Evolutionary conservation across 495 filamentous ascomycete genomes (phyloP), one percentile per base, ranked within the genome.

Genomic region (Penicillium cinerascens): DNA sequence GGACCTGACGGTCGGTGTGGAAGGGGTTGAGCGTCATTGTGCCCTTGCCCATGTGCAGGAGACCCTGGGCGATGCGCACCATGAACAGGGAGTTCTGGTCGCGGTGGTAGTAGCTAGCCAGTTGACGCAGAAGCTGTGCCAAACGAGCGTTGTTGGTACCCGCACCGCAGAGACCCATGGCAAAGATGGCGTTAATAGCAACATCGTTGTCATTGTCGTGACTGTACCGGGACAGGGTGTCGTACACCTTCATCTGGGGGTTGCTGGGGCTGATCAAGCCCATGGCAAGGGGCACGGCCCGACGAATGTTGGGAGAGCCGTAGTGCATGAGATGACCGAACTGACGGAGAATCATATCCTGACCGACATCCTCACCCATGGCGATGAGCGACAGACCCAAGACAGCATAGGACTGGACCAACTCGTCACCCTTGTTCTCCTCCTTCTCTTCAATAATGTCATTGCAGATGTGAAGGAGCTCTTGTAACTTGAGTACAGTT

Each of bases 261-360:
- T 97, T 99, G 75, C 90, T 95, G 22, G 93, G 91, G 72, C 88
- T 93, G 62, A 99, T 83, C 45, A 99, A 79, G 60, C 89, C 93
- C 91, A 99, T 95, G 17, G 93, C 93, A n/a, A 99, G 78, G 18
- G 93, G 93, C 18, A 99, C 95, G 23, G 91, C 92, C 60, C 89
- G 91, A 23, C 93, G 88, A 60, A 99, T 99, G 67, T 97, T 96
- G 64, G 90, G 79, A 59, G 96, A 93, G 44, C 95, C 92, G 61
- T 99, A 99, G 74, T 99, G 93, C 93, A 99, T 99, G 33, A 99
- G 78, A 67, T 99, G 93, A 44, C 92, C 93, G 62, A 99, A 97
- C 60, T 96, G 92, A 38, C 93, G 85, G 21, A 99, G 80, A 42
- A 97, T 91, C 93, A 99, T 99, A 60, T 99, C 93, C 68, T 97